Base-by-base conservation (phyloP, 371 early-diverging fungal genomes). In the Rhizopus sp. region DNA sequence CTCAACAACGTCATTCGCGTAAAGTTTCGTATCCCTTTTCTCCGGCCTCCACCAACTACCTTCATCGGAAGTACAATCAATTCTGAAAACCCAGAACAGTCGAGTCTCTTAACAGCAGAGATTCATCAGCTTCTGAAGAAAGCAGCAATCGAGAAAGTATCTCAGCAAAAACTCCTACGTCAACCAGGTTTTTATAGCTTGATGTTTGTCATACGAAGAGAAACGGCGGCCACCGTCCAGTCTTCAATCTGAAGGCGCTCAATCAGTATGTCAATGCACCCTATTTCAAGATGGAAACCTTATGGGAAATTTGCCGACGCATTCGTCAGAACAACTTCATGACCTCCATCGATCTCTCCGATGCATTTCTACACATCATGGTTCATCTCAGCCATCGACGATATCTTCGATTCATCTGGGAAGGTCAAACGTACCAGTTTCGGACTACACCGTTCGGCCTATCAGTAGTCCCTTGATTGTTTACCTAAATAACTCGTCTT, bases 391-490 rank as follows among this genome's bases (percentile, higher is more conserved):
- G 49, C 32, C 42, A 50, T 8, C 59, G 69, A 12, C 55, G 53
- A 8, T 69, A 57, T 8, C 58, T 72, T 0, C 71, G 57, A 0
- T 69, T 75, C 29, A 8, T 15, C 9, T 70, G 70, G 70, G 31
- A 56, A 15, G 60, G 46, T 10, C 30, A 53, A 7, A 39, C 53
- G 0, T 72, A 50, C 55, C 72, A 70, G 38, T 73, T 63, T 55
- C 30, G 62, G 8, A 48, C 59, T 0, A 62, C 69, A 0, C 68
- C 66, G 0, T 72, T 72, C 46, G 71, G 76, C 13, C 63, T 77
- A 15, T 65, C 63, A 12, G 16, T 70, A 0, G 51, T 58, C 3
- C 74, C 80, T n/a, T 49, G 60, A 37, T 54, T 74, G 5, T 79
- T 75, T 57, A 70, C 68, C 48, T 68, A 69, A 50, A 17, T 72